These are phyloP conservation scores for Dactylis glomerata DNA, from an alignment of 176 grass and related monocot genomes.

Conservation along the genomic window DNA sequence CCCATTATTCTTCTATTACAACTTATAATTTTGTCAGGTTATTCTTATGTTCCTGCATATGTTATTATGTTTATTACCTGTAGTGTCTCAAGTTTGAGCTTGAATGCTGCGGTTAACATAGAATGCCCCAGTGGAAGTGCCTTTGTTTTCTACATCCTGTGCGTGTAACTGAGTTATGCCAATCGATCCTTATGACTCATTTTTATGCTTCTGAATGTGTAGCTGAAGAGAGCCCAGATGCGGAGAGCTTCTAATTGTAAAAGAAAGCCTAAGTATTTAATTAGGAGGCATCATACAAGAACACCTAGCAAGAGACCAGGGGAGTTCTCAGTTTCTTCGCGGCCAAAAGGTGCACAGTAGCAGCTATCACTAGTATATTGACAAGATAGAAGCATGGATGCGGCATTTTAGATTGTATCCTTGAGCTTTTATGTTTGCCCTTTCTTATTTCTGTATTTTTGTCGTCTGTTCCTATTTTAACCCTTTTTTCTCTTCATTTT, in stretches of 20 bases:
- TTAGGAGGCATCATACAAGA: conserved; percentile 38
- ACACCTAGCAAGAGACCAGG: conserved; percentile 29
- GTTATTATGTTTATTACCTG: background rate
- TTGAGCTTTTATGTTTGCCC: conserved; percentile 43
- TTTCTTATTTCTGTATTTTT: conserved; percentile 6
- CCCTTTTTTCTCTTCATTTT: conserved; percentile 17
- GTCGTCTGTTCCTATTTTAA: conserved; percentile 9
- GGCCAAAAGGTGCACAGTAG: conserved; percentile 33
- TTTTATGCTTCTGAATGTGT: conserved; percentile 14
- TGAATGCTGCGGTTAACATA: background rate
- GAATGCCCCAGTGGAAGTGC: background rate
- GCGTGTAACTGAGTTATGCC: background rate
- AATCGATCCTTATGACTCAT: background rate
- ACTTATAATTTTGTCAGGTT: background rate
- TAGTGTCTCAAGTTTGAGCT: background rate
- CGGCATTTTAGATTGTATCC: conserved; percentile 92
- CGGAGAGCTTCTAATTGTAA: conserved; percentile 34
- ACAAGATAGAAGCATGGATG: conserved; percentile 77
- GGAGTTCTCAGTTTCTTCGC: conserved; percentile 34
- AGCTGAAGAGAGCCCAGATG: conserved; percentile 42
- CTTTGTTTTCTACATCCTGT: background rate
- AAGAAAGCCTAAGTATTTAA: conserved; percentile 28
- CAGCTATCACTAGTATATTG: conserved; percentile 52
- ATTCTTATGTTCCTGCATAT: background rate
- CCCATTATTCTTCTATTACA: background rate